A percentile compares a stretch with the other conserved stretches of the same genome.
These are phyloP conservation scores for Cercospora sojina DNA, from an alignment of 2,329 filamentous ascomycete species.

Conservation along the genomic window DNA sequence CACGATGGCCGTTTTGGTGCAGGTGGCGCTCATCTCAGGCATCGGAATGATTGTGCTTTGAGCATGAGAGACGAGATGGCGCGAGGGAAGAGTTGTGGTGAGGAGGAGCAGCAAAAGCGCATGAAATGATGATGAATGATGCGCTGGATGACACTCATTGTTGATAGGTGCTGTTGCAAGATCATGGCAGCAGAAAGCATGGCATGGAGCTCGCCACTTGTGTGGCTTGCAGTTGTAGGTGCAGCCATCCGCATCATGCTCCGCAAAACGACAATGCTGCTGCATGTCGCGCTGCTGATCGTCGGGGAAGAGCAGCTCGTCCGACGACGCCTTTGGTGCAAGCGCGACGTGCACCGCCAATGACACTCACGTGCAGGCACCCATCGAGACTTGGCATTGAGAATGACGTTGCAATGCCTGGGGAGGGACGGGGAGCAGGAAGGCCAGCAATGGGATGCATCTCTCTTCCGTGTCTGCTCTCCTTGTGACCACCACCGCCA, in stretches of 20 bases:
- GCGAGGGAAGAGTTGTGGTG: background rate
- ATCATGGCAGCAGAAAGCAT: background rate
- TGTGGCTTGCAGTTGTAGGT: background rate
- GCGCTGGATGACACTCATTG: background rate
- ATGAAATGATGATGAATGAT: background rate
- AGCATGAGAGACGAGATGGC: background rate
- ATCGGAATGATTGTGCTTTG: slow-evolving; percentile 31
- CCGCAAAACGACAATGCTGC: background rate
- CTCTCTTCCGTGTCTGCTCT: background rate
- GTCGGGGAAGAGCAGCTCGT: background rate
- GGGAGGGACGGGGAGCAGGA: background rate
- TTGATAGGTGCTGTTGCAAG: background rate
- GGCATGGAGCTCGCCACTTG: background rate
- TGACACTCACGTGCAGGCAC: background rate
- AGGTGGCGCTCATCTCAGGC: slow-evolving; percentile 31
- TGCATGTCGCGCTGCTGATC: background rate
- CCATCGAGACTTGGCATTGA: background rate
- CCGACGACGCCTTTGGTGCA: background rate
- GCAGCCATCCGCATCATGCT: background rate
- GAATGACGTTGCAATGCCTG: background rate
- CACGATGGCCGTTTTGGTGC: slow-evolving; percentile 27
- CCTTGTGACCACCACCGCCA: background rate
- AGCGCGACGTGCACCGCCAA: background rate
- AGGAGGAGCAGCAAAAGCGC: background rate
- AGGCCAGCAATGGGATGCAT: background rate